Percentiles rank a stretch among this genome's conserved stretches.
Evolutionary conservation across 345 rosid genomes (phyloP).

Genomic region (Mercurialis annua): DNA sequence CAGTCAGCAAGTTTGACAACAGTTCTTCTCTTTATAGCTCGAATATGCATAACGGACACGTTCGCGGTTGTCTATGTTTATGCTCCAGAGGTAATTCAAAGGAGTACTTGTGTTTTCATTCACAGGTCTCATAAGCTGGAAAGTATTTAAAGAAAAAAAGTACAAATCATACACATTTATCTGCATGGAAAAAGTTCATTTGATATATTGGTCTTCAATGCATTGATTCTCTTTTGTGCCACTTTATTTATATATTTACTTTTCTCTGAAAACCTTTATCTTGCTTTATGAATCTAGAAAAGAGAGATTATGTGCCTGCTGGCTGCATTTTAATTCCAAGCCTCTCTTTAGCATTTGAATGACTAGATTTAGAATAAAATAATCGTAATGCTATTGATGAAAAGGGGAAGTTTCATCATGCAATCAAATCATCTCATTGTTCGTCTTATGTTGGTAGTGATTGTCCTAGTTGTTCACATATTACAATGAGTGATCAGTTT

Average conservation of each 20-base stretch:
- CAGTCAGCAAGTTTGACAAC: conserved; percentile 64
- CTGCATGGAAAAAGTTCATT: not conserved
- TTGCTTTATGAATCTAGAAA: not conserved
- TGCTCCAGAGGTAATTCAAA: conserved; percentile 74
- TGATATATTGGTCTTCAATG: not conserved
- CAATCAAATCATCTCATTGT: not conserved
- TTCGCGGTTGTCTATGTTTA: conserved; percentile 70
- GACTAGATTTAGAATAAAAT: not conserved
- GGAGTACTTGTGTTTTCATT: not conserved
- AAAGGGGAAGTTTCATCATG: not conserved
- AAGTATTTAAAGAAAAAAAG: not conserved
- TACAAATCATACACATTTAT: not conserved
- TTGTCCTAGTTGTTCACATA: not conserved
- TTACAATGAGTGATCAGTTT: not conserved
- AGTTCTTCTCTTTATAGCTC: conserved; percentile 67
- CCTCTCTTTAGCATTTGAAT: not conserved
- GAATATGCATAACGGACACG: conserved; percentile 78
- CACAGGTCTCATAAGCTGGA: not conserved
- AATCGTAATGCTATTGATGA: not conserved
- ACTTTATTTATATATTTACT: not conserved
- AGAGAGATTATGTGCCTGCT: not conserved
- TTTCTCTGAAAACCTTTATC: not conserved
- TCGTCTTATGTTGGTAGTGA: not conserved
- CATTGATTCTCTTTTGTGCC: not conserved
- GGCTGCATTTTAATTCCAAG: not conserved